These are phyloP conservation scores for Globisporangium cederbergense DNA, from an alignment of 352 stramenopile species.

Conservation along the genomic window DNA sequence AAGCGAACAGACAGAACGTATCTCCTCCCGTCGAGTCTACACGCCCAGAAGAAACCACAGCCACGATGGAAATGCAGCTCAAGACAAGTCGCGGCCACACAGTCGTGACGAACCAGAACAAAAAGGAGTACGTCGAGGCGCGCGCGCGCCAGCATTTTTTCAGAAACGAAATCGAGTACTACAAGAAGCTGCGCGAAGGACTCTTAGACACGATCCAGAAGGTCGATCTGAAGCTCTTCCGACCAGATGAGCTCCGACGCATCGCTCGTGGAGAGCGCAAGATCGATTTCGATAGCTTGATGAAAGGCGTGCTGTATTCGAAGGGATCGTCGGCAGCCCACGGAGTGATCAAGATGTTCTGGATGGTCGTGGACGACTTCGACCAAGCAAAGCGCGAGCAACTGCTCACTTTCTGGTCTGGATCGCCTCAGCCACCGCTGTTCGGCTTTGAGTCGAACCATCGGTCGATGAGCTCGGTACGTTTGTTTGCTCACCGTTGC, in stretches of 20 bases:
- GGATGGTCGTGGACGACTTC: conserved; percentile 59
- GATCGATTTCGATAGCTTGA: conserved; percentile 56
- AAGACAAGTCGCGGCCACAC: conserved; percentile 23
- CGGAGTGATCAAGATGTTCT: conserved; percentile 54
- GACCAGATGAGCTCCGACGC: conserved; percentile 43
- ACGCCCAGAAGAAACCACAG: background rate
- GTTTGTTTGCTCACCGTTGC: conserved; percentile 1
- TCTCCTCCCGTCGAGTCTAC: background rate
- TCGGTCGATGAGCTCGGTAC: conserved; percentile 52
- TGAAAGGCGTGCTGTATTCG: conserved; percentile 57
- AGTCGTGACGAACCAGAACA: conserved; percentile 68
- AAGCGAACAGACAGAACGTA: conserved; percentile 1
- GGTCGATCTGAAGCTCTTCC: conserved; percentile 59
- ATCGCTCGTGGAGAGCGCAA: conserved; percentile 42
- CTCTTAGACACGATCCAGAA: conserved; percentile 50
- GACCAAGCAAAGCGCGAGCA: conserved; percentile 48
- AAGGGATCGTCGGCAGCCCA: conserved; percentile 36
- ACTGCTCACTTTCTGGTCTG: conserved; percentile 78
- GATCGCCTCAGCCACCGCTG: conserved; percentile 56
- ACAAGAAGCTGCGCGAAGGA: conserved; percentile 61
- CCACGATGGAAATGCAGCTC: conserved; percentile 69
- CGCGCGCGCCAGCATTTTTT: conserved; percentile 67
- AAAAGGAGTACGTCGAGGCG: conserved; percentile 54
- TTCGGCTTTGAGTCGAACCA: conserved; percentile 68
- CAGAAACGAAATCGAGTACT: conserved; percentile 44